Conservation (phyloP, 1,284 basidiomycete genomes). For the Marasmius oreades region DNA sequence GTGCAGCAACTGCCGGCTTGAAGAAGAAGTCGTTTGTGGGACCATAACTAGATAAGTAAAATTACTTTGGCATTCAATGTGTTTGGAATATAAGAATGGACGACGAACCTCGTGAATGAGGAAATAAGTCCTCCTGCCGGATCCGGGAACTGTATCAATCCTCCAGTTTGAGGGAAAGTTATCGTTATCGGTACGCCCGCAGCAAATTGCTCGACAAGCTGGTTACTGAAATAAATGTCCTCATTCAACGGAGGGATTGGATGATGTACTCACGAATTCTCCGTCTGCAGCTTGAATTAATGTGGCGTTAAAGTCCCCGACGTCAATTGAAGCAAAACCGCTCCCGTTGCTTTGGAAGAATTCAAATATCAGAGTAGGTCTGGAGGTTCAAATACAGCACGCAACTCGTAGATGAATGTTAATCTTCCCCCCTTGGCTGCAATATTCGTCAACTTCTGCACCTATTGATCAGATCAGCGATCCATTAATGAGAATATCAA, state of each 20-base stretch:
- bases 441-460: conserved; percentile 42
- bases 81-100: background rate
- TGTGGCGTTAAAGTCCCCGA: conserved; percentile 42
- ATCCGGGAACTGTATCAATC: conserved; percentile 32
- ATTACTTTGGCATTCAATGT: conserved; percentile 1
- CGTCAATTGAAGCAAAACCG: conserved; percentile 35
- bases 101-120: conserved; percentile 37
- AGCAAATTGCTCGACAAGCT: conserved; percentile 37
- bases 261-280: background rate
- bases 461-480: conserved; percentile 20
- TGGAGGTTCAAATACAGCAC: conserved; percentile 16
- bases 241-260: background rate
- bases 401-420: conserved; percentile 52
- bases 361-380: background rate
- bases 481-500: background rate
- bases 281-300: conserved; percentile 30
- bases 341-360: conserved; percentile 37
- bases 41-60: conserved; percentile 34
- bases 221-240: no score
- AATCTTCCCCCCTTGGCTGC: conserved; percentile 48
- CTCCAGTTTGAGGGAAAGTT: conserved; percentile 47
- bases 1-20: conserved; percentile 55
- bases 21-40: conserved; percentile 59
- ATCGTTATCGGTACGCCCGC: conserved; percentile 35
- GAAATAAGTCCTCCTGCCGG: conserved; percentile 53